Percentiles rank a stretch among this genome's conserved stretches.
Conservation (phyloP, 2,329 filamentous ascomycete genomes). For the Xylaria sp. region DNA sequence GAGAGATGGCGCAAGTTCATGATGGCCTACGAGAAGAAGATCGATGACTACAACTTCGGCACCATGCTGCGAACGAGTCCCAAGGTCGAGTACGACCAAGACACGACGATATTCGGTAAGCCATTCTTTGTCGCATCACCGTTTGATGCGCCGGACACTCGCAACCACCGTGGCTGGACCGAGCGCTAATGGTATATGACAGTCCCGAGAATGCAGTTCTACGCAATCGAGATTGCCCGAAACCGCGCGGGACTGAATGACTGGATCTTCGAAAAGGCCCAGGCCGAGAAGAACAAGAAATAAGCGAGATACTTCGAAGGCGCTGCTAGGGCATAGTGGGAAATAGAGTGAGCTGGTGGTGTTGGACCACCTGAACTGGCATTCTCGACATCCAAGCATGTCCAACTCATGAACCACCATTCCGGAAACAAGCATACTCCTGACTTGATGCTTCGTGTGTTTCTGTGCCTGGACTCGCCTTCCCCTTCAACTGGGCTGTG, state of each 20-base stretch:
- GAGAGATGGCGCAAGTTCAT: conserved; percentile 93
- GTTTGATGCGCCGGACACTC: conserved; percentile 31
- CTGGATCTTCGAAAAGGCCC: conserved; percentile 87
- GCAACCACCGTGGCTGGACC: conserved; percentile 22
- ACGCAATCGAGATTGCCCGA: conserved; percentile 71
- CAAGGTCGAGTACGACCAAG: conserved; percentile 77
- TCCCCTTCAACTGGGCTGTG: not conserved
- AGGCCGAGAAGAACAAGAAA: conserved; percentile 47
- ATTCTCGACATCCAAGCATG: not conserved
- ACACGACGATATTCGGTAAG: conserved; percentile 88
- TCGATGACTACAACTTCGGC: conserved; percentile 98
- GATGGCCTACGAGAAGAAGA: conserved; percentile 85
- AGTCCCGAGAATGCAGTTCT: conserved; percentile 68
- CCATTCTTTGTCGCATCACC: not conserved
- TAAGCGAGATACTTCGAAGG: not conserved
- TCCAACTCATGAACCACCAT: not conserved
- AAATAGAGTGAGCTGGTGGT: not conserved
- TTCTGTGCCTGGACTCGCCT: not conserved
- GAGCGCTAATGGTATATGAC: conserved; percentile 27
- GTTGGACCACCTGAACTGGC: not conserved
- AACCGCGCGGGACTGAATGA: conserved; percentile 90
- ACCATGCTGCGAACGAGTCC: conserved; percentile 80
- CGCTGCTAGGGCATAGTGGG: not conserved
- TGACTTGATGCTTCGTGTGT: not conserved
- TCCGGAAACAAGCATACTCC: not conserved